phyloP scores from a whole-genome alignment of 148 eudicot species.

The Rhododendron simsii region DNA sequence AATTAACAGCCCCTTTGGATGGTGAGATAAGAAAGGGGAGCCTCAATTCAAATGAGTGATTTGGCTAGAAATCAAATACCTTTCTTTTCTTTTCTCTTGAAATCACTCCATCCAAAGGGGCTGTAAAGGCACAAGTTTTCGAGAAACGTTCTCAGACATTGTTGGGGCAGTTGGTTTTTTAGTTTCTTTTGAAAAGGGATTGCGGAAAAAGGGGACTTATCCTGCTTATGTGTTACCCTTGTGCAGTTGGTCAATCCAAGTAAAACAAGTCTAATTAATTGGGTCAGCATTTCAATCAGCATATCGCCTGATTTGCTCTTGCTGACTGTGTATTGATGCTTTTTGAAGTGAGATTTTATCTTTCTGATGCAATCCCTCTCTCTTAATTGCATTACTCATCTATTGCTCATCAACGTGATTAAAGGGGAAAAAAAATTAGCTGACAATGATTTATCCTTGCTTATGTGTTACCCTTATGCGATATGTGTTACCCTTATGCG shows the following conservation, averaged over 20 bases:
- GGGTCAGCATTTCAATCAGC: slow-evolving; percentile 1
- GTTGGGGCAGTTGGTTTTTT: not conserved
- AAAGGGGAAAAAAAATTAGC: not conserved
- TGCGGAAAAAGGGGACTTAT: not conserved
- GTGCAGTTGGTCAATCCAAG: not conserved
- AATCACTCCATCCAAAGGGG: no score
- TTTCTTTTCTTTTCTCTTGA: no score
- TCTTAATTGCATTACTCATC: no score
- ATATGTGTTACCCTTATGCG: not conserved
- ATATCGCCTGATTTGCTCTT: not conserved
- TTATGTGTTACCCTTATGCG: not conserved
- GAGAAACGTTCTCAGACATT: not conserved
- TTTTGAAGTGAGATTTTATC: no score
- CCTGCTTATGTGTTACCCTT: not conserved
- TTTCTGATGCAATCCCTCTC: no score
- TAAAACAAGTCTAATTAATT: not conserved
- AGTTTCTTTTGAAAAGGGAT: not conserved
- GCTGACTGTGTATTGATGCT: not conserved
- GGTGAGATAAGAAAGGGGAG: no score
- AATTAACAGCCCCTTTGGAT: not conserved
- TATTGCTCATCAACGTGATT: not conserved
- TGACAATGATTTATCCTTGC: not conserved
- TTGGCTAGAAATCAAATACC: no score
- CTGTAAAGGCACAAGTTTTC: not conserved
- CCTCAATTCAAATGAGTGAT: no score